These are phyloP conservation scores for Plasmodium falciparum DNA, from an alignment of 169 alveolate species.

Conservation along the genomic window DNA sequence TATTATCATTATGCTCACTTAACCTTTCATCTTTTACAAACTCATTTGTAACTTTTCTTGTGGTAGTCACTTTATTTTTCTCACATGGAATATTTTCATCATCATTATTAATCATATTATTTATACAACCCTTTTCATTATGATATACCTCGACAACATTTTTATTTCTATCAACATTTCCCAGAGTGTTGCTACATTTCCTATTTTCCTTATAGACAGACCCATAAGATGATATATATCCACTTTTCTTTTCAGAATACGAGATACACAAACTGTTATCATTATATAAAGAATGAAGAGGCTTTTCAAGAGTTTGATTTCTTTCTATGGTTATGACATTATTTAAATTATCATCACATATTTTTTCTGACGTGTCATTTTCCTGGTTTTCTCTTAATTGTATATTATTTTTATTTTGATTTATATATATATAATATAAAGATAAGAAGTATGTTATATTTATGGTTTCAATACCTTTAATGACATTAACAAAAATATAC, in stretches of 20 bases:
- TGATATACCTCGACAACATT: too few relatives aligned
- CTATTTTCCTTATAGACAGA: too few relatives aligned
- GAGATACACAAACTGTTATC: background rate
- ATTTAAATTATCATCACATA: background rate
- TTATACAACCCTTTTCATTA: too few relatives aligned
- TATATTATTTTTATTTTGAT: background rate
- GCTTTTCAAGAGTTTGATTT: background rate
- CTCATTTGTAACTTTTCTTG: background rate
- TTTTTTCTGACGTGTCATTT: background rate
- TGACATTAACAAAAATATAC: conserved; percentile 33
- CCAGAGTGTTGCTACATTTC: too few relatives aligned
- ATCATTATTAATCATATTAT: too few relatives aligned
- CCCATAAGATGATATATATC: too few relatives aligned
- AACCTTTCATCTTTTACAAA: background rate
- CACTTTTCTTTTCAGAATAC: too few relatives aligned
- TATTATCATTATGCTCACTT: background rate
- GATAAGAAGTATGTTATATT: conserved; percentile 36
- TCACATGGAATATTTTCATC: too few relatives aligned
- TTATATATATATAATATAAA: conserved; percentile 33
- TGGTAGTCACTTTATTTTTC: background rate
- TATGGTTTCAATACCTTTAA: conserved; percentile 53
- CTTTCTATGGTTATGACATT: background rate
- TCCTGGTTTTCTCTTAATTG: background rate
- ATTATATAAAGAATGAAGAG: background rate
- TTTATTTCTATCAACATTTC: too few relatives aligned